These are phyloP conservation scores for Podaxis rugospora DNA, from an alignment of 768 basidiomycete species.

Conservation along the genomic window DNA sequence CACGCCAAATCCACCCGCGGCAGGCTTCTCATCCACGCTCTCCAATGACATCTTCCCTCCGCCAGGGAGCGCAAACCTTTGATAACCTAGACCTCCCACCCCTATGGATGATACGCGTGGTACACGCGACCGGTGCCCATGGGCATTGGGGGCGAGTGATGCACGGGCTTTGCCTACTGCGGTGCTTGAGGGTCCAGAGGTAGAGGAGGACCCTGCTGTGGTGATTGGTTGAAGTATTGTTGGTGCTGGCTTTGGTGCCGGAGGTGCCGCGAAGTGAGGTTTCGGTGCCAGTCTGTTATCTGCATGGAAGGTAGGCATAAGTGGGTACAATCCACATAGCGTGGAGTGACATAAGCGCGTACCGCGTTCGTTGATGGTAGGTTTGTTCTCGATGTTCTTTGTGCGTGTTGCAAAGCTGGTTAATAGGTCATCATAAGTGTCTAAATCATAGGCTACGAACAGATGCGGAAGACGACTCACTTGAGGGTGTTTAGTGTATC, in stretches of 20 bases:
- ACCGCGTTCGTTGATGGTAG: constrained; percentile 77
- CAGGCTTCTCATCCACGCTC: constrained; percentile 27
- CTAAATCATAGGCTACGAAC: not conserved
- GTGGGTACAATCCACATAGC: not conserved
- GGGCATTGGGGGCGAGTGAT: constrained; percentile 31
- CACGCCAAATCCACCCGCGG: constrained; percentile 23
- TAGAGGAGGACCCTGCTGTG: constrained; percentile 23
- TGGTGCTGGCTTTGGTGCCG: constrained; percentile 42
- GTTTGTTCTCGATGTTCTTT: constrained; percentile 83
- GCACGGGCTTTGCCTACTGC: constrained; percentile 23
- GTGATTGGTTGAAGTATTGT: constrained; percentile 40
- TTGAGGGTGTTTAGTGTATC: constrained; percentile 93
- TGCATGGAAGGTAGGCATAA: constrained; percentile 15
- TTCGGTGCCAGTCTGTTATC: constrained; percentile 58
- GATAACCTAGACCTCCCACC: constrained; percentile 26
- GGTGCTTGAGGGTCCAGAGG: constrained; percentile 11
- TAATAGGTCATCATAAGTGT: constrained; percentile 1
- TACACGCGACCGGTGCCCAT: constrained; percentile 21
- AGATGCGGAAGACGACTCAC: constrained; percentile 34
- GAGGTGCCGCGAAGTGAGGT: constrained; percentile 59
- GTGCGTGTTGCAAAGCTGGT: constrained; percentile 73
- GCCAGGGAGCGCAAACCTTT: constrained; percentile 32
- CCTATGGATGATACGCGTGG: constrained; percentile 32
- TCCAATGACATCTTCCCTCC: constrained; percentile 24
- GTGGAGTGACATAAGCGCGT: constrained; percentile 14